Conservation (phyloP, 495 filamentous ascomycete species). For the Neurospora sp. region DNA sequence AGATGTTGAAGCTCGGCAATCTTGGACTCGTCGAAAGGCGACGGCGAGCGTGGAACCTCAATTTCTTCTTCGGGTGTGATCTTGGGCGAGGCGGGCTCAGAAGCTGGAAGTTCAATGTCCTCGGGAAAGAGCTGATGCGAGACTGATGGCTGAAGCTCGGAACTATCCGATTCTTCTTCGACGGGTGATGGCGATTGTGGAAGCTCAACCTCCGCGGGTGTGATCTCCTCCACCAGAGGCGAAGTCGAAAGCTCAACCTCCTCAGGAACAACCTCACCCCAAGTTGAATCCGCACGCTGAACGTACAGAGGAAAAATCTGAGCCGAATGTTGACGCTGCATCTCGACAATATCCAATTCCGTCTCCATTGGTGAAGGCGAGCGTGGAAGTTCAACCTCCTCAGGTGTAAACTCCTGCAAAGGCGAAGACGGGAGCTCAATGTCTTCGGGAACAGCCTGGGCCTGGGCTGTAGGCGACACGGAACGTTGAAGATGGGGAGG, state of each 20-base stretch:
- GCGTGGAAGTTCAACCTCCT: not conserved
- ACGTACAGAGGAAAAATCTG: not conserved
- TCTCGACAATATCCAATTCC: not conserved
- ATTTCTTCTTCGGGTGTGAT: no score
- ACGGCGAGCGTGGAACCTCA: not conserved
- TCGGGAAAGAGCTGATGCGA: not conserved
- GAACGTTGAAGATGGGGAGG: not conserved
- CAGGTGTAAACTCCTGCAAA: not conserved
- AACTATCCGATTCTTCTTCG: not conserved
- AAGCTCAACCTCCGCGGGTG: not conserved
- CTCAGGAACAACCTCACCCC: not conserved
- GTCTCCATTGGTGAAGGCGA: not conserved
- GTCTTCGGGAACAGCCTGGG: not conserved
- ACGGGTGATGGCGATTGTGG: not conserved
- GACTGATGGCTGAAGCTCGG: not conserved
- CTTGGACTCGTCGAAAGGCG: not conserved
- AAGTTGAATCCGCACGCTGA: not conserved
- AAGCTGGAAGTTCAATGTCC: not conserved
- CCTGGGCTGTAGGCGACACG: not conserved
- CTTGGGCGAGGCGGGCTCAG: not conserved
- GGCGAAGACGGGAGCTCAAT: not conserved
- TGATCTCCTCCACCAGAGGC: not conserved
- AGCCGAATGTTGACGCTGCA: not conserved
- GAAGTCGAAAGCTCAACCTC: not conserved
- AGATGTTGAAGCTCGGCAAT: not conserved